Evolutionary conservation across 306 rosid species (phyloP).

Genomic region (Pueraria montana): DNA sequence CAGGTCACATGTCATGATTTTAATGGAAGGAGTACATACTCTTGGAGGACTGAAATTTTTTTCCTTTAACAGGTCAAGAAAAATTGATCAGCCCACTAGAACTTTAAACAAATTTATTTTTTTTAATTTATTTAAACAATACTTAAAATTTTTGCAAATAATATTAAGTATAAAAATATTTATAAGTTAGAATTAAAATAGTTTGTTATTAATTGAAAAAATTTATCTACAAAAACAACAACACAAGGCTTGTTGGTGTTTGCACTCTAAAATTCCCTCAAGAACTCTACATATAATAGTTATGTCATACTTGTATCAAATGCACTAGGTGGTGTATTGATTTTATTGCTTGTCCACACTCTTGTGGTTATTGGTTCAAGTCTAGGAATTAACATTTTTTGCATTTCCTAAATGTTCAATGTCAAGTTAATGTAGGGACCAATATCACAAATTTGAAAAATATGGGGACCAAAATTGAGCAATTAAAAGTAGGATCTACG

Average conservation of each 20-base stretch:
- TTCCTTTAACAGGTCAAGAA: not conserved
- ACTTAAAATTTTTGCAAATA: not conserved
- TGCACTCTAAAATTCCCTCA: not conserved
- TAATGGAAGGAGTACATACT: not conserved
- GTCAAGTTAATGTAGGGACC: not conserved
- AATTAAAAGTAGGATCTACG: too few species aligned
- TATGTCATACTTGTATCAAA: not conserved
- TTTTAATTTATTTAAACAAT: not conserved
- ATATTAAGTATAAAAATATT: too few species aligned
- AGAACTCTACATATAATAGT: not conserved
- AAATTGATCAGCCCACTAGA: not conserved
- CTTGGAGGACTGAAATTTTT: not conserved
- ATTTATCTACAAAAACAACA: not conserved
- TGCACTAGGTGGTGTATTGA: not conserved
- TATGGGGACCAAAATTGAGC: not conserved
- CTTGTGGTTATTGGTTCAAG: not conserved
- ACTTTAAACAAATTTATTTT: not conserved
- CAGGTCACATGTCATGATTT: not conserved
- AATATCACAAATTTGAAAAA: too few species aligned
- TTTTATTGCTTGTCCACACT: not conserved
- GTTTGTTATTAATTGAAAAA: not conserved
- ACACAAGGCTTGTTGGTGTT: not conserved
- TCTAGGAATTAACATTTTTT: not conserved
- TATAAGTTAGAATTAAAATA: not conserved
- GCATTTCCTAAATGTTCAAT: not conserved